Evolutionary conservation across 139 green algal species (phyloP), one percentile per base, ranked within the genome.

Genomic region (Micractinium sp.): DNA sequence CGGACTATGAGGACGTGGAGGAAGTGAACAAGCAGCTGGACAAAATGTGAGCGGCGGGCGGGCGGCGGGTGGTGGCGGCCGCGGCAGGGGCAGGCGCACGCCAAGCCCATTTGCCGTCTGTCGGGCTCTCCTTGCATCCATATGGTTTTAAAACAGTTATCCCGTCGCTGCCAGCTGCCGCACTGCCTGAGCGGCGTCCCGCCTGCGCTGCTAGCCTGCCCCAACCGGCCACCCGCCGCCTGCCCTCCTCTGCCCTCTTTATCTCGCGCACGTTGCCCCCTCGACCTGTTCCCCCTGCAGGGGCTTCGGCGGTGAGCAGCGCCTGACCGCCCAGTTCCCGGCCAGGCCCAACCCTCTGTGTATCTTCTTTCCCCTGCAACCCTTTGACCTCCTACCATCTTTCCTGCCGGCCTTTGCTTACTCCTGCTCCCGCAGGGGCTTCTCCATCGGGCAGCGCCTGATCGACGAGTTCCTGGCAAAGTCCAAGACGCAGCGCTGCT

Each of bases 11-110:
- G 82, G 97, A 99, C 81, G 91, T 98, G 0, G 94, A 97, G n/a
- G 96, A 97, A 85, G 97, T 99, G 75, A 99, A 99, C 92, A 98
- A 97, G 87, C 96, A 99, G 93, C 95, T 99, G 0, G 97, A 99
- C 60, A 95, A 94, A 25, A 99, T 99, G 97, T 96, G 77, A 87
- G 93, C 39, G n/a, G 27, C 22, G 67, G 33, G 56, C 39, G 25
- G 79, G 22, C 16, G 63, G 22, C 20, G 22, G 63, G 63, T 73
- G 47, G 47, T 9, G 47, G 47, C 47, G 47, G 47, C 47, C 5
- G 47, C 47, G 47, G 47, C 47, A 56, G 47, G 47, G 47, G 47
- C 66, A n/a, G n/a, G n/a, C n/a, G n/a, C n/a, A n/a, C n/a, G n/a
- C n/a, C n/a, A n/a, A n/a, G n/a, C n/a, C n/a, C 66, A n/a, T 73